Evolutionary conservation across 306 rosid species (phyloP), one percentile per base, ranked within the genome.

Genomic region (Abrus precatorius): DNA sequence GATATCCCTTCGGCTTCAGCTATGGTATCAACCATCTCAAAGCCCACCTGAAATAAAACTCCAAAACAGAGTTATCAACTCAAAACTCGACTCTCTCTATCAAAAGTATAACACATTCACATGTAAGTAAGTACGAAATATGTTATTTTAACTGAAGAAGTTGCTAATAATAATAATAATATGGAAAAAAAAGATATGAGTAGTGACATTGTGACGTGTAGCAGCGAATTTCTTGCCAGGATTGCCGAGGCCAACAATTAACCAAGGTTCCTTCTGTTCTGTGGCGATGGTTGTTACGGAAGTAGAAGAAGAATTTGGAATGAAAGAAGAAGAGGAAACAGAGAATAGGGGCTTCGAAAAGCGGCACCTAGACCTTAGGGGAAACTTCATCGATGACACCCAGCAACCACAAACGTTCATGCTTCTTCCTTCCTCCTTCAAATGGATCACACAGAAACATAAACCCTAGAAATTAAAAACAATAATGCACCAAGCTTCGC

Each of bases 1-100:
- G 93, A 78, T 67, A 93, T 93, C 80, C 97, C 95, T 87, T 93
- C 97, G 82, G 97, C 91, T 85, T 90, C 97, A 59, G 97, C 99
- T 52, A 95, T 89, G 69, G 91, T 40, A 85, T 95, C 97, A 86
- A 95, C 93, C 96, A 95, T 87, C 87, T 90, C 97, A 80, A 95
- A 93, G 44, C 99, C 99, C 87, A 93, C 95, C 99, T 95, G 85
- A 54, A 87, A 77, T 61, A 61, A 38, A 63, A 12, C 62, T 52
- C 65, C 75, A 34, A 45, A 41, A 56, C 8, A 69, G 13, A 45
- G 64, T 79, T 61, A 77, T 28, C 13, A 56, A 54, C 13, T 1
- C 30, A 45, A 34, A 44, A 78, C 30, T 30, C n/a, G 14, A 67
- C 36, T 67, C 45, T 52, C 29, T n/a, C 43, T 7, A 43, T 55